Evolutionary conservation across 2,329 filamentous ascomycete genomes (phyloP).

Genomic region (Xylaria sp.): DNA sequence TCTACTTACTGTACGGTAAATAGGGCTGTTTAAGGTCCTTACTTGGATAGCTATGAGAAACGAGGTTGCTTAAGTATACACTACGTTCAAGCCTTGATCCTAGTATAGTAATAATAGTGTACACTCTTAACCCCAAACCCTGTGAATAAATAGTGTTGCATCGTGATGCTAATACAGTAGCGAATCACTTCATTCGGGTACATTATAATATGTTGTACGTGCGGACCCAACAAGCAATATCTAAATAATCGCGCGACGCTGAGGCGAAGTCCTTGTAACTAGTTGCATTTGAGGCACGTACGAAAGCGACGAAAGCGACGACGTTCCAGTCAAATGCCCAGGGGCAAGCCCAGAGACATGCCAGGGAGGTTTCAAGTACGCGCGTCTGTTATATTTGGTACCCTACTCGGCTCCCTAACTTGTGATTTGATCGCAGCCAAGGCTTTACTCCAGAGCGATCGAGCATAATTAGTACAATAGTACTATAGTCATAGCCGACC

Average conservation of each 20-base stretch:
- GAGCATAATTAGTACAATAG: neutral
- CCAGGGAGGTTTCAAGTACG: constrained; percentile 29
- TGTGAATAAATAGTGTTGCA: neutral
- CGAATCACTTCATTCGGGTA: too few species aligned
- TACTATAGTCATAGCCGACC: too few species aligned
- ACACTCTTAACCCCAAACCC: neutral
- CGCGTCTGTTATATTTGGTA: neutral
- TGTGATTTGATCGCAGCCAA: neutral
- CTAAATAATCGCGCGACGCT: neutral
- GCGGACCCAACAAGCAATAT: neutral
- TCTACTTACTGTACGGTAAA: neutral
- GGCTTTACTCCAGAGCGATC: neutral
- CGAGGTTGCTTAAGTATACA: too few species aligned
- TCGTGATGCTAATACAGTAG: too few species aligned
- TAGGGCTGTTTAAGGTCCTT: neutral
- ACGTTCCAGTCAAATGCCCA: constrained; percentile 4
- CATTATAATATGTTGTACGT: too few species aligned
- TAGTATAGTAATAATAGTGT: neutral
- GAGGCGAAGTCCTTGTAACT: neutral
- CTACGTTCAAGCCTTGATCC: neutral
- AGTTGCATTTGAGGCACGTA: constrained; percentile 14
- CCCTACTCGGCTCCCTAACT: neutral
- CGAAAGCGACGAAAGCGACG: constrained; percentile 1
- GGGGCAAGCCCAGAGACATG: constrained; percentile 10
- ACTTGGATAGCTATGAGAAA: neutral